phyloP scores from a whole-genome alignment of 257 asterid genomes.

The Pogostemon cablin region DNA sequence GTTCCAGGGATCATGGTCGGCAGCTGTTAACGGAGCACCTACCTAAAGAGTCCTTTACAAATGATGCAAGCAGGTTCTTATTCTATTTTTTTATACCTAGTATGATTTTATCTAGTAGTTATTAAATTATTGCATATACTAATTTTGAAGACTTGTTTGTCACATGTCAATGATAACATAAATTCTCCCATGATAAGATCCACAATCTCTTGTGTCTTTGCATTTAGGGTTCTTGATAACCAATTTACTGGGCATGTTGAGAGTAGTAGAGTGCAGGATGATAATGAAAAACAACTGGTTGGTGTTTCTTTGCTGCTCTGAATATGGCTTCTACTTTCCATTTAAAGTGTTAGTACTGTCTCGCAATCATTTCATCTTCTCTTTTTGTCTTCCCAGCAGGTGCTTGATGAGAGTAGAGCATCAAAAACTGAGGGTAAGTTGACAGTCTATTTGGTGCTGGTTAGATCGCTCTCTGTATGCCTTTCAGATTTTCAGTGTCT shows the following conservation, averaged over 20 bases:
- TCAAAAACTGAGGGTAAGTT: conserved; percentile 76
- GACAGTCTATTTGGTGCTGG: conserved; percentile 31
- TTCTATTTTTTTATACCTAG: conserved; percentile 26
- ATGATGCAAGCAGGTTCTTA: conserved; percentile 57
- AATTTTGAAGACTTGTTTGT: not conserved
- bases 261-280: conserved; percentile 46
- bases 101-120: conserved; percentile 25
- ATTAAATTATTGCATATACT: conserved; percentile 29
- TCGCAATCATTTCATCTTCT: not conserved
- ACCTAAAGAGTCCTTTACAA: conserved; percentile 43
- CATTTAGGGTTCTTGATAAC: conserved; percentile 54
- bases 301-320: conserved; percentile 29
- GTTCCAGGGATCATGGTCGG: conserved; percentile 48
- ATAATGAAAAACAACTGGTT: conserved; percentile 52
- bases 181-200: conserved; percentile 17
- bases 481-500: too few species aligned
- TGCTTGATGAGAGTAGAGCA: conserved; percentile 41
- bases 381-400: conserved; percentile 45
- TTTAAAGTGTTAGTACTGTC: conserved; percentile 7
- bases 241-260: conserved; percentile 49
- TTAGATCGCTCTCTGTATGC: not conserved
- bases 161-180: not conserved
- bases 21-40: conserved; percentile 47
- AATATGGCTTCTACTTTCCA: conserved; percentile 17
- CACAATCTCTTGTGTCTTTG: conserved; percentile 22